Base-by-base conservation (phyloP, 106 monocot species). In the Platanthera guangdongensis region DNA sequence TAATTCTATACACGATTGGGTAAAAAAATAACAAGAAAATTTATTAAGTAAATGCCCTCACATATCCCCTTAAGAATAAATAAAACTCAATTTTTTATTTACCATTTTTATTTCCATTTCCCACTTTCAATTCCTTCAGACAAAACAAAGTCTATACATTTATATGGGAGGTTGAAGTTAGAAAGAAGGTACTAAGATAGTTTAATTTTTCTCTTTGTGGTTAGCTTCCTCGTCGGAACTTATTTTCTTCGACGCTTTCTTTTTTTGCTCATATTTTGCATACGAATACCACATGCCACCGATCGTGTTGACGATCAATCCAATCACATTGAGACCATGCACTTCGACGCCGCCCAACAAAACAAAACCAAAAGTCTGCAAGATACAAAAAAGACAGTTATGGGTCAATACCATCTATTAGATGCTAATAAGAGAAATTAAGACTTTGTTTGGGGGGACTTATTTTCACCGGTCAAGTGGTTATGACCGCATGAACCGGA, bases 231-330 rank as follows among this genome's bases (percentile, higher is more conserved):
- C 83, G 75, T 92, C 90, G 19, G 85, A 62, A 47, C 57, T 47
- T 18, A 81, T 71, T 76, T 79, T 95, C 68, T 74, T 62, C 8
- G 81, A 77, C 15, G 32, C 77, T 74, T 50, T 87, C 83, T 52
- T 90, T 90, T 95, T 95, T 77, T 90, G 88, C 65, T 75, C 68
- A 54, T 93, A 95, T 64, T 93, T 95, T 11, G 92, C 92, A 57
- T 87, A 95, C 16, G 95, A 93, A 74, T 95, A 95, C 95, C 95
- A 92, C 30, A 93, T 52, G 64, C 95, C 93, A 51, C 93, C 96
- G 68, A 78, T 81, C 14, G 93, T 91, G 32, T 96, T 96, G 45
- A 96, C 87, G 64, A 91, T 81, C 85, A 96, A 57, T 59, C 95
- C 95, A 11, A 82, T 87, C 50, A 93, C 86, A 73, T 96, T 96